phyloP scores from a whole-genome alignment of 2,329 filamentous ascomycete species.

The Coniochaeta sp. region DNA sequence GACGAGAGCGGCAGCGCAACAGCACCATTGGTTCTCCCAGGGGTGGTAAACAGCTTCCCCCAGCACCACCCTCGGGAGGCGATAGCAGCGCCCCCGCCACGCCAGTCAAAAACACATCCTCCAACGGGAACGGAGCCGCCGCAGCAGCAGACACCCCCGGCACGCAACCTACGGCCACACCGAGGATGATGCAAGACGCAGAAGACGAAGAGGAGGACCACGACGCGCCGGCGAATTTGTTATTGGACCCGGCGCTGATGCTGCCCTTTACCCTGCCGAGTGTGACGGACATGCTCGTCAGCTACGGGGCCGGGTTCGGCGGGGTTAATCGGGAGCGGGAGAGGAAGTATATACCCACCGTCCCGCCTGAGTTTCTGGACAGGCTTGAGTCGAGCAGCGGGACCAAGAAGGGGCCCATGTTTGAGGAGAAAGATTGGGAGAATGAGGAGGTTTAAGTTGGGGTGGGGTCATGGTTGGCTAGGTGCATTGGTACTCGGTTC shows the following conservation, averaged over 20 bases:
- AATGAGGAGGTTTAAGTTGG: slow-evolving; percentile 51
- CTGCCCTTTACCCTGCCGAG: slow-evolving; percentile 93
- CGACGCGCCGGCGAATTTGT: slow-evolving; percentile 65
- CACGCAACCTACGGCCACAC: slow-evolving; percentile 32
- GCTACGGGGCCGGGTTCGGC: slow-evolving; percentile 89
- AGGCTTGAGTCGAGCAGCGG: slow-evolving; percentile 63
- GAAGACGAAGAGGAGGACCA: slow-evolving; percentile 54
- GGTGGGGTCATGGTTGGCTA: neutral
- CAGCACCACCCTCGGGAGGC: slow-evolving; percentile 9
- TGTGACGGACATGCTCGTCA: slow-evolving; percentile 94
- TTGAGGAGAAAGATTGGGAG: slow-evolving; percentile 59
- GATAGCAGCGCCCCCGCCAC: slow-evolving; percentile 37
- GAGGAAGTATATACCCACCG: slow-evolving; percentile 90
- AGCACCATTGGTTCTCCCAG: slow-evolving; percentile 39
- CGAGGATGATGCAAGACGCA: slow-evolving; percentile 25
- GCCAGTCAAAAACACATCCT: slow-evolving; percentile 29
- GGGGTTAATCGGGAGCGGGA: slow-evolving; percentile 87
- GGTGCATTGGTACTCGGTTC: neutral
- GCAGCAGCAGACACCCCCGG: slow-evolving; percentile 31
- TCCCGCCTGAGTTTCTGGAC: slow-evolving; percentile 86
- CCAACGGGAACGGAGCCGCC: slow-evolving; percentile 33
- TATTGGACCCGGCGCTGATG: slow-evolving; percentile 85
- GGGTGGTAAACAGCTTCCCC: slow-evolving; percentile 11
- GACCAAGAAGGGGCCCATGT: slow-evolving; percentile 46
- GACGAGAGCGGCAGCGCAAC: slow-evolving; percentile 46